Conservation (phyloP, 495 filamentous ascomycete species). For the Penicillium turbatum region DNA sequence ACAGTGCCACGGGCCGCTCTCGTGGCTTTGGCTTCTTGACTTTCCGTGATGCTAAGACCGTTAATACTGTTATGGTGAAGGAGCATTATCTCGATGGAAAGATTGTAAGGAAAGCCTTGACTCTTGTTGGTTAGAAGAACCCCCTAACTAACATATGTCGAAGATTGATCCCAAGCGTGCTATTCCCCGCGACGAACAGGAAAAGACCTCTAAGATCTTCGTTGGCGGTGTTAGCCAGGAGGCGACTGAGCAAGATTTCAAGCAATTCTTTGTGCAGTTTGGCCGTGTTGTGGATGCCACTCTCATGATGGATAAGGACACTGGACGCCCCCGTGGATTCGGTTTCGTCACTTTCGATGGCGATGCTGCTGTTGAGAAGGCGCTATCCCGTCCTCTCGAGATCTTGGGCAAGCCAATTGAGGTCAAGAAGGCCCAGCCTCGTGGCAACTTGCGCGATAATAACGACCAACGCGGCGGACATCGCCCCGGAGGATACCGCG, state of each 20-base stretch:
- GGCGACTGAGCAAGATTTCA: slow-evolving; percentile 91
- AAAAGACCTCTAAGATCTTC: slow-evolving; percentile 96
- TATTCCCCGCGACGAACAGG: slow-evolving; percentile 95
- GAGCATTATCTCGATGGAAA: slow-evolving; percentile 98
- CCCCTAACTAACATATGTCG: slow-evolving; percentile 23
- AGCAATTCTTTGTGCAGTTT: slow-evolving; percentile 93
- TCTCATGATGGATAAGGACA: slow-evolving; percentile 99
- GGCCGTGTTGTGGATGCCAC: slow-evolving; percentile 95
- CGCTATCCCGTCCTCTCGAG: slow-evolving; percentile 73
- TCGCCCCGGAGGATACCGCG: slow-evolving; percentile 54
- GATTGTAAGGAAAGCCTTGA: slow-evolving; percentile 63
- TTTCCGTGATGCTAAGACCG: slow-evolving; percentile 93
- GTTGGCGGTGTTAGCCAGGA: slow-evolving; percentile 97
- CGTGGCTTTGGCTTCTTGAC: slow-evolving; percentile 96
- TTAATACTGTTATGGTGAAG: slow-evolving; percentile 99
- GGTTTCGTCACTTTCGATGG: slow-evolving; percentile 99
- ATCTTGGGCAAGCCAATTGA: slow-evolving; percentile 96
- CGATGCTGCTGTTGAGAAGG: slow-evolving; percentile 90
- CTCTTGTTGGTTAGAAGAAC: neutral
- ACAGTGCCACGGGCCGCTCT: slow-evolving; percentile 88
- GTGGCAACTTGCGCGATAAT: slow-evolving; percentile 90
- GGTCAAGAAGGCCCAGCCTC: slow-evolving; percentile 95
- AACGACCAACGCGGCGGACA: slow-evolving; percentile 59
- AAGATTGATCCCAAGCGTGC: slow-evolving; percentile 98
- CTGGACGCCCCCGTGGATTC: slow-evolving; percentile 89